phyloP scores from a whole-genome alignment of 2,329 filamentous ascomycete genomes.

The Exophiala sideris region DNA sequence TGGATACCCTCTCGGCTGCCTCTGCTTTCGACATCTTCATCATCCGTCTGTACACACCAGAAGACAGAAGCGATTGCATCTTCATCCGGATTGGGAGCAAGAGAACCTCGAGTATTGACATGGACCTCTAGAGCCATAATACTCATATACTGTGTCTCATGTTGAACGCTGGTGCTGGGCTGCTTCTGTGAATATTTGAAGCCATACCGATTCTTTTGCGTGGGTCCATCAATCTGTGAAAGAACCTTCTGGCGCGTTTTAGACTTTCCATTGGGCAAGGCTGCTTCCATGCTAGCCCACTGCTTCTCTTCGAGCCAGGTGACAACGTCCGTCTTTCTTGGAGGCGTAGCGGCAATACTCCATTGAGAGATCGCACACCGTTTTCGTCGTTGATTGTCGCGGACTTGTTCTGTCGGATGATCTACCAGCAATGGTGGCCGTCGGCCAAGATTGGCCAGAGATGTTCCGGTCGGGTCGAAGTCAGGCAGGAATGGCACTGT shows the following conservation, averaged over 20 bases:
- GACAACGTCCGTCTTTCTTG: slow-evolving; percentile 65
- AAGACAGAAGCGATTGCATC: slow-evolving; percentile 87
- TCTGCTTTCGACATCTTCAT: slow-evolving; percentile 50
- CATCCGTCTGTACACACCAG: slow-evolving; percentile 81
- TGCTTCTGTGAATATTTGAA: slow-evolving; percentile 82
- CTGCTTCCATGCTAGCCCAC: background rate
- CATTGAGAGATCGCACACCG: slow-evolving; percentile 66
- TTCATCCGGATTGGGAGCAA: slow-evolving; percentile 84
- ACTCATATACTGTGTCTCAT: slow-evolving; percentile 91
- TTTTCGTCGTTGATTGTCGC: slow-evolving; percentile 52
- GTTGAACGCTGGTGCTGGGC: slow-evolving; percentile 70
- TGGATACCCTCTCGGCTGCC: slow-evolving; percentile 46
- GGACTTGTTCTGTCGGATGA: slow-evolving; percentile 49
- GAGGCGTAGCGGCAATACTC: slow-evolving; percentile 72
- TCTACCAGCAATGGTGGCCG: slow-evolving; percentile 49
- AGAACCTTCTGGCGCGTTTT: slow-evolving; percentile 34
- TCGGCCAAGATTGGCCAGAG: slow-evolving; percentile 55
- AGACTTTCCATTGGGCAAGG: slow-evolving; percentile 11
- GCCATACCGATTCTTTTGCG: slow-evolving; percentile 74
- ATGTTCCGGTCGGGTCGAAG: slow-evolving; percentile 65
- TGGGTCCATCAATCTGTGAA: slow-evolving; percentile 86
- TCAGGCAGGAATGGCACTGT: slow-evolving; percentile 75
- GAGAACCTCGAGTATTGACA: slow-evolving; percentile 75
- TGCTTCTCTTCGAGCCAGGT: slow-evolving; percentile 58
- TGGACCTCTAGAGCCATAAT: slow-evolving; percentile 93